Evolutionary conservation across 306 rosid genomes (phyloP), one percentile per base, ranked within the genome.

Genomic region (Echinosophora koreensis): DNA sequence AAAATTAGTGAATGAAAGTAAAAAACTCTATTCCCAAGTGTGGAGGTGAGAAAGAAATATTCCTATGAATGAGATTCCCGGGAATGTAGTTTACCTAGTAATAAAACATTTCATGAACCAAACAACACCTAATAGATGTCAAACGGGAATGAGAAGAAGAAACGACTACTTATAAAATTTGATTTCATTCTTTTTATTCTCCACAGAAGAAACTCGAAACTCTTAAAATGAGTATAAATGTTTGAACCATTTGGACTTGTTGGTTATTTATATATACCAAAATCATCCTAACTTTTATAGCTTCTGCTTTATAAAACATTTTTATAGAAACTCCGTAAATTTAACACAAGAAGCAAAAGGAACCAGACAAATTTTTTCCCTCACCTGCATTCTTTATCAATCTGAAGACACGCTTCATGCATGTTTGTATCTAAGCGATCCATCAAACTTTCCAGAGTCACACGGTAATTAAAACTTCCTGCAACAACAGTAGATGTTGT

Each of bases 381-480:
- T 85, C 70, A 91, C 98, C 88, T 87, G 94, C 91, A 91, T 50
- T 84, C 88, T 69, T 81, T 86, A 83, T 89, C 91, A 59, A 94
- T 91, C 66, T 85, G 86, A 81, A 90, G 93, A 77, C 93, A 90
- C 67, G 94, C 88, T 75, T 88, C 86, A 60, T 85, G 89, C 94
- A 91, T 87, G 82, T 94, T 80, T 52, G 90, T 94, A 71, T 81
- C 76, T 68, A 89, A 56, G 64, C 90, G 92, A 52, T 94, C 94
- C 85, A 80, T 83, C 90, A 94, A 74, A 81, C 96, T 86, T 78
- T 91, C 97, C 69, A 69, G 66, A 4, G 93, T 91, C 83, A 91
- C 96, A 4, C 83, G 86, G 71, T 61, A 94, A n/a, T 27, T 71
- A 55, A 76, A 81, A 67, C 15, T 37, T 81, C 89, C 96, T 88